A percentile compares a stretch with the other conserved stretches of the same genome.
These are phyloP conservation scores for Plasmopara viticola DNA, from an alignment of 352 stramenopile genomes.

Conservation along the genomic window DNA sequence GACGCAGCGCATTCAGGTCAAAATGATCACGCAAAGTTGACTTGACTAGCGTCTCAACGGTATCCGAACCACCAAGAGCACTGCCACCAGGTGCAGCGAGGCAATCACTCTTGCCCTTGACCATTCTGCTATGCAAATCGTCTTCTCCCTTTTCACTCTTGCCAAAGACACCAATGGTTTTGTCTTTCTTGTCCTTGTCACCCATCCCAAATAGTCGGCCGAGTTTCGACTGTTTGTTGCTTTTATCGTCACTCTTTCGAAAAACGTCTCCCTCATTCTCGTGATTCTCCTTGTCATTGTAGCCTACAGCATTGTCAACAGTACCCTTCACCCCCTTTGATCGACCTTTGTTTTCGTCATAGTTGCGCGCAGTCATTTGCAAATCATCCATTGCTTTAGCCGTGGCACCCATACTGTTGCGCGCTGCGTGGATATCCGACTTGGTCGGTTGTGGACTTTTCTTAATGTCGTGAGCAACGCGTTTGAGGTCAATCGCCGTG, in stretches of 20 bases:
- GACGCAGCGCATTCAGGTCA: conserved; percentile 13
- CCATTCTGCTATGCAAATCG: neutral
- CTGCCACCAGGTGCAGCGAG: conserved; percentile 2
- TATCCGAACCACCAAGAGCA: conserved; percentile 9
- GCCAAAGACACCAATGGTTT: conserved; percentile 11
- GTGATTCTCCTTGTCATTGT: conserved; percentile 15
- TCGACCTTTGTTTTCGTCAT: conserved; percentile 16
- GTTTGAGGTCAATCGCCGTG: conserved; percentile 14
- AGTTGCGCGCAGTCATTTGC: conserved; percentile 16
- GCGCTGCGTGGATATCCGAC: conserved; percentile 8
- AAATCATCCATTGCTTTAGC: conserved; percentile 16
- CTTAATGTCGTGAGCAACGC: conserved; percentile 14
- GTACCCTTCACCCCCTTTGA: conserved; percentile 15
- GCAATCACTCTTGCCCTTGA: neutral
- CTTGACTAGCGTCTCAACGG: conserved; percentile 20
- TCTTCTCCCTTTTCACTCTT: conserved; percentile 10
- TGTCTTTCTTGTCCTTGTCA: conserved; percentile 1
- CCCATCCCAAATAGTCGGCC: conserved; percentile 3
- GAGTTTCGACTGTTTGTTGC: conserved; percentile 7
- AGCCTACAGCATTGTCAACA: conserved; percentile 13
- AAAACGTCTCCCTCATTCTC: conserved; percentile 8
- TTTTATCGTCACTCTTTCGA: conserved; percentile 4
- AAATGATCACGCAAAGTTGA: conserved; percentile 18
- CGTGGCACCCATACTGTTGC: conserved; percentile 12
- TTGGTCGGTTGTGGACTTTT: conserved; percentile 8